phyloP scores from a whole-genome alignment of 495 filamentous ascomycete genomes.

The Neurospora cerealis region DNA sequence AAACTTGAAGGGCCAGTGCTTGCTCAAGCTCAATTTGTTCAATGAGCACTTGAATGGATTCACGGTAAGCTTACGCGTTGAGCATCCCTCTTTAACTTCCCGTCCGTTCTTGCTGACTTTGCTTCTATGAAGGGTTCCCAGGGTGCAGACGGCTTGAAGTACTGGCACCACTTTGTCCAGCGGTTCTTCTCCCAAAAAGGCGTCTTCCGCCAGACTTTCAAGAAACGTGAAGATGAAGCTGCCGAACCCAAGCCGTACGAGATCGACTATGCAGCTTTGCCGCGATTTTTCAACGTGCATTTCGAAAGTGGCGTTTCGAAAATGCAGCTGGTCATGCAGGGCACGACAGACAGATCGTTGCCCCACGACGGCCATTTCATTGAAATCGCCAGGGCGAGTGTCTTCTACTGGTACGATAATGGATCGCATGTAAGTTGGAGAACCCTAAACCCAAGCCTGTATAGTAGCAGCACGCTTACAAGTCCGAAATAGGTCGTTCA shows the following conservation, averaged over 20 bases:
- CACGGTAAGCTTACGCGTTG: conserved; percentile 34
- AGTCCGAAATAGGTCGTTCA: conserved; percentile 45
- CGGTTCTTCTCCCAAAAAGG: conserved; percentile 65
- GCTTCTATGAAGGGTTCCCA: conserved; percentile 36
- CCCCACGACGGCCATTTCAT: conserved; percentile 54
- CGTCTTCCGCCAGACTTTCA: conserved; percentile 56
- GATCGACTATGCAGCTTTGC: conserved; percentile 60
- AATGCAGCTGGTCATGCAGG: conserved; percentile 65
- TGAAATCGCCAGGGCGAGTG: conserved; percentile 49
- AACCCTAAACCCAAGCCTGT: neutral
- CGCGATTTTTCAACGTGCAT: conserved; percentile 73
- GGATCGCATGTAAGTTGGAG: conserved; percentile 51
- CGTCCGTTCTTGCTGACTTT: conserved; percentile 3
- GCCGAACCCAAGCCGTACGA: conserved; percentile 60
- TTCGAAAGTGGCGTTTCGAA: conserved; percentile 72
- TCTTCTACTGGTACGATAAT: conserved; percentile 65
- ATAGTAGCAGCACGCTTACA: conserved; percentile 12
- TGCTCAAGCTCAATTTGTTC: conserved; percentile 59
- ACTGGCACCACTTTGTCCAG: conserved; percentile 69
- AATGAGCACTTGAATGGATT: conserved; percentile 61
- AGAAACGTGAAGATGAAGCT: conserved; percentile 30
- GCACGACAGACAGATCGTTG: conserved; percentile 43
- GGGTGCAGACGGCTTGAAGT: conserved; percentile 49
- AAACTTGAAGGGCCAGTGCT: conserved; percentile 46
- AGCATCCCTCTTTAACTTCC: neutral